A percentile compares a stretch with the other conserved stretches of the same genome.
These are phyloP conservation scores for Aspergillus tamarii DNA, from an alignment of 2,329 filamentous ascomycete genomes.

Conservation along the genomic window DNA sequence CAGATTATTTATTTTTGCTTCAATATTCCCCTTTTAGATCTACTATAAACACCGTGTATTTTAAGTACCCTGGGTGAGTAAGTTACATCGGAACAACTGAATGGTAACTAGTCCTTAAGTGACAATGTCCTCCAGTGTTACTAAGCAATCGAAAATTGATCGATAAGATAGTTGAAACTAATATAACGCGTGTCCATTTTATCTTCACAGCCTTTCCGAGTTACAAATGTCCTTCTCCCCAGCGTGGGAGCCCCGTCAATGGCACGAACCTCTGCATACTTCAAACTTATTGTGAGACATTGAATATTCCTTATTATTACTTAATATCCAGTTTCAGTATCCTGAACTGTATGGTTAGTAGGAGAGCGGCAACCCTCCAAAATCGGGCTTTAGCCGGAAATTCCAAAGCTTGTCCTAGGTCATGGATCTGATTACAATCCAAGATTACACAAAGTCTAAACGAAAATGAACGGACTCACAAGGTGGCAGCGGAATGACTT, in stretches of 20 bases:
- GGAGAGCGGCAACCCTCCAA: neutral
- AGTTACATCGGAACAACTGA: neutral
- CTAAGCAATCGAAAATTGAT: slow-evolving; percentile 4
- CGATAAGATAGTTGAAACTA: slow-evolving; percentile 6
- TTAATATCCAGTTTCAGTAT: neutral
- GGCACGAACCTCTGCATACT: neutral
- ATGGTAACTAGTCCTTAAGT: no score
- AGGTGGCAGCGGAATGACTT: slow-evolving; percentile 4
- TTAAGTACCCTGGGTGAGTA: neutral
- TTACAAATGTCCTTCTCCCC: neutral
- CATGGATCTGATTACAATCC: slow-evolving; percentile 3
- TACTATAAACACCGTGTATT: neutral
- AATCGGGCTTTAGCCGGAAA: neutral
- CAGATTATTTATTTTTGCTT: neutral
- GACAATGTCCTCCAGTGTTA: neutral
- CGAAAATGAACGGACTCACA: neutral
- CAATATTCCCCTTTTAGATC: neutral
- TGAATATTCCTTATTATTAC: neutral
- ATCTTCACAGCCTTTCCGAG: neutral
- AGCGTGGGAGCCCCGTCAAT: neutral
- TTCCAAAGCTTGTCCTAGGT: neutral
- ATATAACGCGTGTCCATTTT: slow-evolving; percentile 5
- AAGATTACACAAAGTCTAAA: neutral
- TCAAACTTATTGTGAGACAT: neutral
- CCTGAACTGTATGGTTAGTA: neutral